Evolutionary conservation across 2,329 filamentous ascomycete genomes (phyloP).

Genomic region (Thelonectria blattea): DNA sequence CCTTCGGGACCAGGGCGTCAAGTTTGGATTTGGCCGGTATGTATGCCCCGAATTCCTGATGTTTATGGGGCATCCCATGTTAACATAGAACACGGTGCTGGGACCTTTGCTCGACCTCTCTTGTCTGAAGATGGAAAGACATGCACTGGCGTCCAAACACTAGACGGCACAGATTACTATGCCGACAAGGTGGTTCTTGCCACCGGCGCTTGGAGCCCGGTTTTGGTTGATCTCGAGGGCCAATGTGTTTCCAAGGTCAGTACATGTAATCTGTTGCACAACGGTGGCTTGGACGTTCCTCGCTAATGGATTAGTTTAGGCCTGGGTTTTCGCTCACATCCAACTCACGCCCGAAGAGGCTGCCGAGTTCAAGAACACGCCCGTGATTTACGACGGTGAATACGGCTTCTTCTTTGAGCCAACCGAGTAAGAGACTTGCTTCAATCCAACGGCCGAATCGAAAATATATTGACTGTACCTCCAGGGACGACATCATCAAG

Average conservation of each 20-base stretch:
- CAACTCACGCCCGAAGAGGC: slow-evolving; percentile 12
- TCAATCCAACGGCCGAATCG: too few species aligned
- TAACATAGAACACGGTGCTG: neutral
- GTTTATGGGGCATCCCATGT: too few species aligned
- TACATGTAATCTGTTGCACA: neutral
- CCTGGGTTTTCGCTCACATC: slow-evolving; percentile 14
- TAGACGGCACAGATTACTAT: slow-evolving; percentile 7
- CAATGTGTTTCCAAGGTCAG: slow-evolving; percentile 18
- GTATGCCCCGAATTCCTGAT: neutral
- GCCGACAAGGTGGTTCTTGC: slow-evolving; percentile 15
- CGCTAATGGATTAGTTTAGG: neutral
- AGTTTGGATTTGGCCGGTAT: slow-evolving; percentile 15
- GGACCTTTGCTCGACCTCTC: slow-evolving; percentile 4
- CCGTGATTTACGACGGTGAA: slow-evolving; percentile 12
- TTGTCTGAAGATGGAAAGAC: slow-evolving; percentile 6
- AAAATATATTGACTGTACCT: neutral
- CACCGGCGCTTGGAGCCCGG: slow-evolving; percentile 6
- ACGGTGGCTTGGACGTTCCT: too few species aligned
- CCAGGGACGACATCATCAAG: slow-evolving; percentile 10
- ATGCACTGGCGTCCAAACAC: slow-evolving; percentile 9
- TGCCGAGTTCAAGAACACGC: slow-evolving; percentile 3
- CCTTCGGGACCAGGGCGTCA: slow-evolving; percentile 8
- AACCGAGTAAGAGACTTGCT: slow-evolving; percentile 5
- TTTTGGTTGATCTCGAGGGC: slow-evolving; percentile 8
- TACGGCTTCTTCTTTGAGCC: slow-evolving; percentile 21